A percentile compares a stretch with the other conserved stretches of the same genome.
These are phyloP conservation scores for Exophiala sp. DNA, from an alignment of 2,329 filamentous ascomycete genomes.

Conservation along the genomic window DNA sequence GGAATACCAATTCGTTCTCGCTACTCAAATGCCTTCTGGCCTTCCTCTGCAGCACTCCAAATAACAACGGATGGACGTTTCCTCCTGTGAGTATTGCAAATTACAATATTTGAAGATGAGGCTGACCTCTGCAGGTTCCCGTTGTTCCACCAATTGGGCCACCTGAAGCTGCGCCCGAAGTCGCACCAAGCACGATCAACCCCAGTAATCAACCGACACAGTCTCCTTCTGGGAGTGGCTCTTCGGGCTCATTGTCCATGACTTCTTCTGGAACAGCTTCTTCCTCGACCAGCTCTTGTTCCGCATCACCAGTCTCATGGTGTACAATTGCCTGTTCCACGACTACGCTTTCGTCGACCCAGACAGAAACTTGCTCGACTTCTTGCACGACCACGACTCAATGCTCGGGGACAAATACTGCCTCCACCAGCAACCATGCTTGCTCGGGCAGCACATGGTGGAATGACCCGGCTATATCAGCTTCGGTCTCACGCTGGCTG, in stretches of 20 bases:
- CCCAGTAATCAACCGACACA: not conserved
- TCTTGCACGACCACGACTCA: not conserved
- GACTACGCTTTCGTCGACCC: not conserved
- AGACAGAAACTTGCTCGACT: conserved; percentile 2
- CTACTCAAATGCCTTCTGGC: not conserved
- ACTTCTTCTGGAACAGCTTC: not conserved
- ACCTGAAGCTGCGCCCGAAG: not conserved
- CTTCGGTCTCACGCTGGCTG: conserved; percentile 5
- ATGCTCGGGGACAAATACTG: conserved; percentile 1
- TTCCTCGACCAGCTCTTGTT: conserved; percentile 1
- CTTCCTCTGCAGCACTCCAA: not conserved
- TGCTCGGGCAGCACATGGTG: conserved; percentile 4
- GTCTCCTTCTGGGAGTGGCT: not conserved
- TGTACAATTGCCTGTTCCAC: conserved; percentile 1
- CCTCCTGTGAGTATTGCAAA: not conserved
- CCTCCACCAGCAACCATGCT: not conserved
- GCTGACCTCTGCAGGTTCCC: conserved; percentile 1
- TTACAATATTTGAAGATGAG: not conserved
- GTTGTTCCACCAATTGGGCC: conserved; percentile 4
- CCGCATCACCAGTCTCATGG: not conserved
- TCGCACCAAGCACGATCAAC: not conserved
- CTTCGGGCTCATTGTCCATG: not conserved
- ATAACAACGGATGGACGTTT: not conserved
- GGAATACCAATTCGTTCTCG: not conserved
- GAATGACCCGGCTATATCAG: conserved; percentile 5